Base-by-base conservation (phyloP, 352 stramenopile genomes). In the Albugo laibachii region DNA sequence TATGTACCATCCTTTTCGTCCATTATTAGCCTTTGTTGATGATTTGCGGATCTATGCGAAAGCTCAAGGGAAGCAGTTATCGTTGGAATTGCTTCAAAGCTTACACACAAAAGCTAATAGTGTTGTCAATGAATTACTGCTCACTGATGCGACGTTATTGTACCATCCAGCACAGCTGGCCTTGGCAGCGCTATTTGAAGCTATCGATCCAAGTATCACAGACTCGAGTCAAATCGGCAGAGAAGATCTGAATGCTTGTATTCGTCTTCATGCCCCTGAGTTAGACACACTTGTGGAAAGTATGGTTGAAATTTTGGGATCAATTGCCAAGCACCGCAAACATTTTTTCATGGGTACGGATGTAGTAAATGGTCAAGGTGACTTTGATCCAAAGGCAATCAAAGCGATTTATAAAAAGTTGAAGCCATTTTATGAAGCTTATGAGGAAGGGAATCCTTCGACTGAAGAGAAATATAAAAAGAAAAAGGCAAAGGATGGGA, bases 341-440 rank as follows among this genome's bases (percentile, higher is more conserved):
- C 24, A 8, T 8, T 10, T 8, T 31, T 31, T 31, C 3, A 3
- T 8, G 8, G 8, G 24, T 31, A 31, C 24, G 24, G 24, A 31
- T 31, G 24, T 3, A 3, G 8, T 8, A 31, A 31, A 31, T 8
- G 24, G 8, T 31, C 24, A 31, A 31, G 24, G 3, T 8, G 24
- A 31, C 24, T 31, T 31, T 31, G 24, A 31, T 31, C 24, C 45
- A 21, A 84, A 84, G 49, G 53, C 86, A 54, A 62, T 91, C 35
- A 91, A 91, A 48, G 54, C 66, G 12, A 62, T 84, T 18, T 92
- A 92, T 61, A 92, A 92, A 59, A 83, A 82, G 53, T 70, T 92
- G n/a, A 88, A 88, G 62, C 55, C 60, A 13, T 88, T 92, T 51
- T 61, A 85, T 51, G 57, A 75, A 13, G 71, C 84, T 1, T 63